Evolutionary conservation across 768 basidiomycete genomes (phyloP).

Genomic region (Trametes sanguinea): DNA sequence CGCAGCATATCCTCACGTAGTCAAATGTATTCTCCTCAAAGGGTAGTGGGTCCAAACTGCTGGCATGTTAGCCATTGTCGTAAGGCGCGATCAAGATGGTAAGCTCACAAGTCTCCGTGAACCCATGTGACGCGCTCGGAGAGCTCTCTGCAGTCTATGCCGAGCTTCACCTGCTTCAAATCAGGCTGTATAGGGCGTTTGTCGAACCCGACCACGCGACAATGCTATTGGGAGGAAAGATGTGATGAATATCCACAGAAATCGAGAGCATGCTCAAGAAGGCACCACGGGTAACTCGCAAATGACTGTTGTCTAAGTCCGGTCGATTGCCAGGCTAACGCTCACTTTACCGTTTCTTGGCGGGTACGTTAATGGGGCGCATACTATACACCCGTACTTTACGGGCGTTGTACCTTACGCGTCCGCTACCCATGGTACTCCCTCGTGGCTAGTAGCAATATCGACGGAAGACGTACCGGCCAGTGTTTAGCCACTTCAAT

Average conservation of each 20-base stretch:
- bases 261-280: too few relatives aligned
- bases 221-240: constrained; percentile 36
- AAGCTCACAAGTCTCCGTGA: constrained; percentile 63
- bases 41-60: constrained; percentile 64
- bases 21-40: constrained; percentile 61
- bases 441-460: too few relatives aligned
- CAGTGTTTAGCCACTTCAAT: constrained; percentile 68
- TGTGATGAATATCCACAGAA: too few relatives aligned
- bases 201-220: constrained; percentile 62
- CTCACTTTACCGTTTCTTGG: too few relatives aligned
- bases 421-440: too few relatives aligned
- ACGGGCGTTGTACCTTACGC: too few relatives aligned
- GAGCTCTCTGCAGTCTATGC: constrained; percentile 36
- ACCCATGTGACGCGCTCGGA: constrained; percentile 62
- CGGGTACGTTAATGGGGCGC: too few relatives aligned
- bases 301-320: too few relatives aligned
- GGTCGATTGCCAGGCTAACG: too few relatives aligned
- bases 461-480: constrained; percentile 32
- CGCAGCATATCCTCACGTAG: constrained; percentile 62
- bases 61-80: neutral
- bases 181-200: constrained; percentile 57
- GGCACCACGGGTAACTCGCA: too few relatives aligned
- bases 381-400: too few relatives aligned
- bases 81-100: neutral
- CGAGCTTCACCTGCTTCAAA: constrained; percentile 31